A percentile compares a stretch with the other conserved stretches of the same genome.
These are phyloP conservation scores for Conticribra guillardii DNA, from an alignment of 108 stramenopile species.

Conservation along the genomic window DNA sequence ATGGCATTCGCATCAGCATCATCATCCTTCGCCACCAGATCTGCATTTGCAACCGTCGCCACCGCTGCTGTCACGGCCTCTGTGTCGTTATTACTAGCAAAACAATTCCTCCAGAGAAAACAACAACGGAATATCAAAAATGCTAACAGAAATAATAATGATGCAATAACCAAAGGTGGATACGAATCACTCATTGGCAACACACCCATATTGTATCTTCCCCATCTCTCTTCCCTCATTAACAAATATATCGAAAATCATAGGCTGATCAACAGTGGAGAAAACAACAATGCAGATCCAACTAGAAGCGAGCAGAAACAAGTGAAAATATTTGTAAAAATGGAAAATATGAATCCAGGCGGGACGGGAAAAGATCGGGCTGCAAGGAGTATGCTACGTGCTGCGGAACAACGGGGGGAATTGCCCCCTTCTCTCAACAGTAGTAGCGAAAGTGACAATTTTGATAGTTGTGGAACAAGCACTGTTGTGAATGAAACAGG, in stretches of 20 bases:
- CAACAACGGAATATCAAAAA: no score
- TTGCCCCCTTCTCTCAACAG: slow-evolving; percentile 54
- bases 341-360: slow-evolving; percentile 86
- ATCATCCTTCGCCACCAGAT: no score
- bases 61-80: no score
- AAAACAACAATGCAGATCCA: slow-evolving; percentile 2
- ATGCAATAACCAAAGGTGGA: slow-evolving; percentile 27
- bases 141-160: not conserved
- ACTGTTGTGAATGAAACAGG: no score
- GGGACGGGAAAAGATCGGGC: slow-evolving; percentile 96
- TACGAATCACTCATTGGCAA: slow-evolving; percentile 64
- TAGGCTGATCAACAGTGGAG: no score
- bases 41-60: no score
- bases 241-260: slow-evolving; percentile 13
- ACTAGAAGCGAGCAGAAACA: not conserved
- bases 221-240: slow-evolving; percentile 43
- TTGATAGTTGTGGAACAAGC: slow-evolving; percentile 4
- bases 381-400: slow-evolving; percentile 83
- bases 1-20: no score
- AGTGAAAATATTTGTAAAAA: slow-evolving; percentile 73
- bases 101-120: no score
- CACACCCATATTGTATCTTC: slow-evolving; percentile 50
- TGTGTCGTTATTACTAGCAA: no score
- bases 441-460: not conserved
- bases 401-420: slow-evolving; percentile 65